These are phyloP conservation scores for Ophiostoma tasmaniense DNA, from an alignment of 2,329 filamentous ascomycete genomes.

Conservation along the genomic window DNA sequence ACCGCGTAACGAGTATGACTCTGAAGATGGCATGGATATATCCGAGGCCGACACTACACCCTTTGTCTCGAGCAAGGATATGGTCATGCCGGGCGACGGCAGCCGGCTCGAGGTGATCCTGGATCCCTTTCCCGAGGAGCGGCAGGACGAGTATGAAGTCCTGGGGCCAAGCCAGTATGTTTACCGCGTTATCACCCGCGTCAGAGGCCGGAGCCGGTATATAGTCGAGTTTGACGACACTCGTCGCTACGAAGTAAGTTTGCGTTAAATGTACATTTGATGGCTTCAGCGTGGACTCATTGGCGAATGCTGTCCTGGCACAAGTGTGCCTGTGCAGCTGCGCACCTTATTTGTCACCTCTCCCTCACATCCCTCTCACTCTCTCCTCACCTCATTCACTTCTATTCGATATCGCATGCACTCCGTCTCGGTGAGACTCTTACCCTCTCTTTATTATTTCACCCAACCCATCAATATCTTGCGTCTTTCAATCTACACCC, in stretches of 20 bases:
- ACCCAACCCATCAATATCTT: neutral
- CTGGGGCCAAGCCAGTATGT: constrained; percentile 19
- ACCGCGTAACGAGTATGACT: neutral
- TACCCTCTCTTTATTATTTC: neutral
- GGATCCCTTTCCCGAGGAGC: constrained; percentile 9
- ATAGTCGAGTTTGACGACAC: constrained; percentile 21
- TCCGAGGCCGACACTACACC: neutral
- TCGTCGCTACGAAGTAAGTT: constrained; percentile 17
- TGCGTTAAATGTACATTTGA: neutral
- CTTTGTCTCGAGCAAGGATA: neutral
- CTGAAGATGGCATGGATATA: neutral
- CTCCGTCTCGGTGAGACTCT: neutral
- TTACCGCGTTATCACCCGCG: constrained; percentile 9
- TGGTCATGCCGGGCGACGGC: constrained; percentile 9
- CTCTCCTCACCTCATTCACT: neutral
- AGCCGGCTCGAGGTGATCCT: constrained; percentile 18
- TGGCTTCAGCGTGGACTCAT: neutral
- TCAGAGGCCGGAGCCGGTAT: constrained; percentile 17
- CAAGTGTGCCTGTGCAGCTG: neutral
- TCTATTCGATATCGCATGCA: neutral
- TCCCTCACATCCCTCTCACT: neutral
- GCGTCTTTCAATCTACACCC: neutral
- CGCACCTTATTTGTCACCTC: neutral
- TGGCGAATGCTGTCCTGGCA: too few relatives aligned
- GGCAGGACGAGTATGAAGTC: constrained; percentile 14